Conservation (phyloP, 768 basidiomycete genomes). For the Lentinus brumalis region DNA sequence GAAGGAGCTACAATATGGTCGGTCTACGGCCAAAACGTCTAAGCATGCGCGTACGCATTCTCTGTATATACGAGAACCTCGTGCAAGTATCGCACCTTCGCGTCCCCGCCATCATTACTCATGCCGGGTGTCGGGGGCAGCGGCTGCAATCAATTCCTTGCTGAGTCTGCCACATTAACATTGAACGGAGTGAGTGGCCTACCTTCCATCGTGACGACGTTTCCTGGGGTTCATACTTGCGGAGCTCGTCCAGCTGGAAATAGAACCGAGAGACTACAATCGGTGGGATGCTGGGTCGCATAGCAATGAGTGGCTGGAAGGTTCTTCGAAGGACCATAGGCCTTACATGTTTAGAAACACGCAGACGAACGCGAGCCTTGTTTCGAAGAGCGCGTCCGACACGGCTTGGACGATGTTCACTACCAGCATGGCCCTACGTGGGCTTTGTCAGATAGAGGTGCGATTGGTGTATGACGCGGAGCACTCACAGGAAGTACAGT, state of each 20-base stretch:
- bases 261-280: conserved; percentile 3
- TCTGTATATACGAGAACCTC: not conserved
- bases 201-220: not conserved
- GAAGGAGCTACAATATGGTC: not conserved
- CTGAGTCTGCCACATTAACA: not conserved
- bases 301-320: too few relatives aligned
- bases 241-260: not conserved
- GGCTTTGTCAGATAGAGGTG: too few relatives aligned
- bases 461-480: too few relatives aligned
- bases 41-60: not conserved
- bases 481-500: not conserved
- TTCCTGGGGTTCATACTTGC: not conserved
- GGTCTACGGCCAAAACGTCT: not conserved
- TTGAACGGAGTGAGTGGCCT: not conserved
- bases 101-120: not conserved
- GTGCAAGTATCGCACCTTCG: not conserved
- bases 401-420: not conserved
- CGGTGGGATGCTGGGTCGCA: not conserved
- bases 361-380: not conserved
- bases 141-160: not conserved
- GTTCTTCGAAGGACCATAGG: not conserved
- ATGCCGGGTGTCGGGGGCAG: not conserved
- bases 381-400: not conserved
- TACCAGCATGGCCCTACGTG: not conserved
- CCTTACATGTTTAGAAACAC: not conserved